phyloP scores from a whole-genome alignment of 257 asterid genomes.

The Vinca minor region DNA sequence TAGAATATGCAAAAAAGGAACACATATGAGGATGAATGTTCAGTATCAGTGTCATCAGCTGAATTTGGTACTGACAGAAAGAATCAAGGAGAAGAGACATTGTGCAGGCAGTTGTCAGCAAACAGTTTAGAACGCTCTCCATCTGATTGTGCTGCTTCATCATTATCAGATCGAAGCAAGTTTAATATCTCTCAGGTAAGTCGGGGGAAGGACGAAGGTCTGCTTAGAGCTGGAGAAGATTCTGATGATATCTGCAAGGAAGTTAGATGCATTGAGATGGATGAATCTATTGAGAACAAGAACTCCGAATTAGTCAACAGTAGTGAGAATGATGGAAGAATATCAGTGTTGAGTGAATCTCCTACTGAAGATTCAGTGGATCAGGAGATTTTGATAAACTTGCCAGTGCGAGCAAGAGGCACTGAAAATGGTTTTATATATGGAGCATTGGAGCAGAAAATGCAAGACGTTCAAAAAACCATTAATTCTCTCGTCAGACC shows the following conservation, averaged over 20 bases:
- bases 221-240: slow-evolving; percentile 35
- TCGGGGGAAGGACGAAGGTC: slow-evolving; percentile 26
- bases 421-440: slow-evolving; percentile 25
- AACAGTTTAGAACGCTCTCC: slow-evolving; percentile 1
- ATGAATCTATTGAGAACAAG: slow-evolving; percentile 29
- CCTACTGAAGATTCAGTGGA: slow-evolving; percentile 20
- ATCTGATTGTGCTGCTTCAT: slow-evolving; percentile 20
- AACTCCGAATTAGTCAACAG: slow-evolving; percentile 25
- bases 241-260: slow-evolving; percentile 56
- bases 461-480: slow-evolving; percentile 41
- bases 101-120: slow-evolving; percentile 11
- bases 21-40: slow-evolving; percentile 24
- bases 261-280: slow-evolving; percentile 58
- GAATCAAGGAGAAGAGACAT: slow-evolving; percentile 20
- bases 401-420: slow-evolving; percentile 30
- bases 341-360: slow-evolving; percentile 25
- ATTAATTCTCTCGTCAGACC: slow-evolving; percentile 37
- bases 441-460: slow-evolving; percentile 40
- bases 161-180: slow-evolving; percentile 12
- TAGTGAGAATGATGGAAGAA: slow-evolving; percentile 39
- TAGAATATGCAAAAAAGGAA: slow-evolving; percentile 19
- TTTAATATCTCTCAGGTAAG: slow-evolving; percentile 22
- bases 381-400: slow-evolving; percentile 25
- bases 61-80: slow-evolving; percentile 21
- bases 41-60: slow-evolving; percentile 24